Conservation (phyloP, 257 asterid genomes). For the Penstemon eatonii region DNA sequence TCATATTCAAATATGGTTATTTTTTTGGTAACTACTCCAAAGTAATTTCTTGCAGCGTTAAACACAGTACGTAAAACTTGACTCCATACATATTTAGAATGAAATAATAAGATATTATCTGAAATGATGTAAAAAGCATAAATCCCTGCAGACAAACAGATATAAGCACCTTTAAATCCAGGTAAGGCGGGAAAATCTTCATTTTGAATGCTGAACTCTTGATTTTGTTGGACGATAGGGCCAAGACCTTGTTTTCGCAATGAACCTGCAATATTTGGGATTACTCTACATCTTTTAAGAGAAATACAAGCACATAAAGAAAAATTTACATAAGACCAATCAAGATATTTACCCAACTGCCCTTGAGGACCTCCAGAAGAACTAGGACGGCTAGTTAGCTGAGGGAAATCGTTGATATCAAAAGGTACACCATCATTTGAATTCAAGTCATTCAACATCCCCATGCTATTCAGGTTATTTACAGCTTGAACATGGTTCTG, state of each 20-base stretch:
- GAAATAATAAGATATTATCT: slow-evolving; percentile 5
- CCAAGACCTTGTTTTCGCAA: slow-evolving; percentile 88
- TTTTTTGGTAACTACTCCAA: slow-evolving; percentile 3
- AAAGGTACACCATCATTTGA: slow-evolving; percentile 86
- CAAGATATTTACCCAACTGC: slow-evolving; percentile 61
- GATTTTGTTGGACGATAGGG: slow-evolving; percentile 93
- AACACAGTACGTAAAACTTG: slow-evolving; percentile 5
- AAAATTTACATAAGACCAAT: slow-evolving; percentile 24
- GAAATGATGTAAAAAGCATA: slow-evolving; percentile 15
- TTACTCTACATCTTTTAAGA: slow-evolving; percentile 29
- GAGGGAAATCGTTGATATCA: slow-evolving; percentile 97
- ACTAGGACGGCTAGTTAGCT: slow-evolving; percentile 84
- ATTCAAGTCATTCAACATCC: slow-evolving; percentile 82
- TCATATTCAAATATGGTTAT: slow-evolving; percentile 12
- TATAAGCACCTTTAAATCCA: slow-evolving; percentile 80
- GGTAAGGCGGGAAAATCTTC: slow-evolving; percentile 99
- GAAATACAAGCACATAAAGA: slow-evolving; percentile 24
- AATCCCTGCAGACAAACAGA: slow-evolving; percentile 10
- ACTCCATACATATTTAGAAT: neutral
- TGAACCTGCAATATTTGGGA: slow-evolving; percentile 60
- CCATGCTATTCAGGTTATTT: slow-evolving; percentile 68
- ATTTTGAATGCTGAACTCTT: slow-evolving; percentile 96
- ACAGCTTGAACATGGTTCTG: slow-evolving; percentile 81
- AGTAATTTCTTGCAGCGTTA: slow-evolving; percentile 2
- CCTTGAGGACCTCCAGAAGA: slow-evolving; percentile 99